A percentile compares a stretch with the other conserved stretches of the same genome.
These are phyloP conservation scores for Vitis hybrid DNA, from an alignment of 177 flowering plant species.

Conservation along the genomic window DNA sequence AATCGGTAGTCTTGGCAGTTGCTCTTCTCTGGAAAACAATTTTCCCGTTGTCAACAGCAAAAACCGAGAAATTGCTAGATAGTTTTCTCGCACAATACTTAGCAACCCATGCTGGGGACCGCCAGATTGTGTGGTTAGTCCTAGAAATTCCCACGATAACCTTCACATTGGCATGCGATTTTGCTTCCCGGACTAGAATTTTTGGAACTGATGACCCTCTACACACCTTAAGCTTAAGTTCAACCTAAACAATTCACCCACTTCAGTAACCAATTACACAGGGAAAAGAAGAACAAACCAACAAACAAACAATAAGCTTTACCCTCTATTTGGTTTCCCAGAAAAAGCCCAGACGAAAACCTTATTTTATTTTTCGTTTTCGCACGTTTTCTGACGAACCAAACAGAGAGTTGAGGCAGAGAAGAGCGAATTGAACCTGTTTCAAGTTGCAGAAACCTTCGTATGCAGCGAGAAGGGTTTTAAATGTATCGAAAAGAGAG, in stretches of 20 bases:
- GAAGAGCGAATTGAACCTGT: conserved; percentile 26
- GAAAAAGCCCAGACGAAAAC: neutral
- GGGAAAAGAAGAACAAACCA: too few species aligned
- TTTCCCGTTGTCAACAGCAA: conserved; percentile 58
- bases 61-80: conserved; percentile 29
- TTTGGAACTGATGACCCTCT: conserved; percentile 35
- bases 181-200: conserved; percentile 35
- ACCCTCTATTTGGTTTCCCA: neutral
- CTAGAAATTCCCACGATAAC: conserved; percentile 47
- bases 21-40: conserved; percentile 36
- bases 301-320: neutral
- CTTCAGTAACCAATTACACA: neutral
- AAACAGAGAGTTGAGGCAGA: neutral
- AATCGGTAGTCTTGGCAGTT: neutral
- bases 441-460: conserved; percentile 53
- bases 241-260: conserved; percentile 30
- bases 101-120: conserved; percentile 42
- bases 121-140: conserved; percentile 30
- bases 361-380: neutral
- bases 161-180: conserved; percentile 27
- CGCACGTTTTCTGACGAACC: neutral
- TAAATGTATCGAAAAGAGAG: conserved; percentile 39
- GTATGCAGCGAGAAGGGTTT: conserved; percentile 39
- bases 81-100: conserved; percentile 59
- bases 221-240: conserved; percentile 46